Percentiles rank a stretch among this genome's conserved stretches.
phyloP scores from a whole-genome alignment of 2,329 filamentous ascomycete species.

The Xylaria sp. region DNA sequence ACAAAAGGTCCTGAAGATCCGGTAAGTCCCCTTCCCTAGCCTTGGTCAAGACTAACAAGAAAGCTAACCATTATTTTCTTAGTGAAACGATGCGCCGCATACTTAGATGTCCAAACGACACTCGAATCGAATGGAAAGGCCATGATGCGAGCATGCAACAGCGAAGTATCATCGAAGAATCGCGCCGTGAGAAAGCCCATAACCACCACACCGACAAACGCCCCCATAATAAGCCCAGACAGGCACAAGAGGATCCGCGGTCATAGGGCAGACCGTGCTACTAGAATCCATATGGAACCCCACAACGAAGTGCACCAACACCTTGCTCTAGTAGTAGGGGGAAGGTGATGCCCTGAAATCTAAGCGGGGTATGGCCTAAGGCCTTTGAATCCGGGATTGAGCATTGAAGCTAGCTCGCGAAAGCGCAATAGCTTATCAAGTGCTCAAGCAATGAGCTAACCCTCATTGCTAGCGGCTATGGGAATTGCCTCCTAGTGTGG shows the following conservation, averaged over 20 bases:
- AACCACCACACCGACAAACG: constrained; percentile 45
- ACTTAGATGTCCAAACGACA: constrained; percentile 84
- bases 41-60: not conserved
- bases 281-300: no score
- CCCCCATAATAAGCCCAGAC: constrained; percentile 38
- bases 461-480: not conserved
- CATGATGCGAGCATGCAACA: constrained; percentile 96
- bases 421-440: not conserved
- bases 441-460: not conserved
- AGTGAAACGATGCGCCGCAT: constrained; percentile 95
- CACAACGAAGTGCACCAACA: not conserved
- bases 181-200: constrained; percentile 80
- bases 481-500: not conserved
- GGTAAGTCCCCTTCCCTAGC: constrained; percentile 61
- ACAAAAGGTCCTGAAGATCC: constrained; percentile 92
- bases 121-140: constrained; percentile 91
- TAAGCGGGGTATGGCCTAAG: not conserved
- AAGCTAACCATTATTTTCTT: constrained; percentile 27
- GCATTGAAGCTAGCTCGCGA: not conserved
- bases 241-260: constrained; percentile 41
- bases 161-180: constrained; percentile 86
- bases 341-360: not conserved
- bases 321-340: not conserved
- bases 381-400: not conserved
- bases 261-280: constrained; percentile 31